These are phyloP conservation scores for Brachypodium distachyon DNA, from an alignment of 202 grass and related monocot genomes.

Conservation along the genomic window DNA sequence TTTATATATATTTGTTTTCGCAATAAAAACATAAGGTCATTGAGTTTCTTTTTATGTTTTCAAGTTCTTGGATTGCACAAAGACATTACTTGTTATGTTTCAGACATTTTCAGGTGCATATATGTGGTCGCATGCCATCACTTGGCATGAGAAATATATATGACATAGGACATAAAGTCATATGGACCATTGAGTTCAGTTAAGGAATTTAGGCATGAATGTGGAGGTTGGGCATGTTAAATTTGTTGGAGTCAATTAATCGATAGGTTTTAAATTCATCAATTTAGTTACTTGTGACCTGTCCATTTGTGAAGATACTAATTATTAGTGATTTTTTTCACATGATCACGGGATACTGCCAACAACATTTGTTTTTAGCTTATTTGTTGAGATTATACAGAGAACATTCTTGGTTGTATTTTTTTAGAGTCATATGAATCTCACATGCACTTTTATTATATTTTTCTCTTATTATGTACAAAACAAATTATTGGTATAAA, in stretches of 20 bases:
- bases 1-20: no score
- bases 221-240: no score
- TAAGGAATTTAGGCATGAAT: background rate
- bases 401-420: background rate
- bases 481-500: background rate
- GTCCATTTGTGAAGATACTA: no score
- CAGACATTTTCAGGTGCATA: no score
- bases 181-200: background rate
- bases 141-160: no score
- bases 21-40: background rate
- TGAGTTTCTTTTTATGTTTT: background rate
- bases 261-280: background rate
- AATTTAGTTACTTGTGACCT: no score
- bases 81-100: background rate
- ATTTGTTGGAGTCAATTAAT: background rate
- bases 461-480: background rate
- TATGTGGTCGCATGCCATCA: no score
- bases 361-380: no score
- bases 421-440: background rate
- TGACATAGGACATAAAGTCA: background rate
- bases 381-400: no score
- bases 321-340: no score
- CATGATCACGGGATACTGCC: no score
- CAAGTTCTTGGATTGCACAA: background rate
- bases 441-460: background rate